Conservation (phyloP, 176 grass and related monocot species). For the Triticum timopheevii region DNA sequence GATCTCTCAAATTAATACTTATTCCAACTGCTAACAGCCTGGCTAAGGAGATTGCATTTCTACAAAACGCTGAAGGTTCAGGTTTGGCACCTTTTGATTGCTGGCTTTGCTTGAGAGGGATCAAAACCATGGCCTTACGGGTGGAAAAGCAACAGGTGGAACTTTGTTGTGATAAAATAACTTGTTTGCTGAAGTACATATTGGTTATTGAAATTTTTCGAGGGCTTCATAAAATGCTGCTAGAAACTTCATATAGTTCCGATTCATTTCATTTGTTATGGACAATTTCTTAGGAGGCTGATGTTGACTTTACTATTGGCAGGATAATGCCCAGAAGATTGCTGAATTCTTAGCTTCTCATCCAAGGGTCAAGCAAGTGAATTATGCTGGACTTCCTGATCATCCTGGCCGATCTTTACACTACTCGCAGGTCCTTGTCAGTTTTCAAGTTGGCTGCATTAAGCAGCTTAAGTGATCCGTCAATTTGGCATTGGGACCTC, state of each 20-base stretch:
- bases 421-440: slow-evolving; percentile 68
- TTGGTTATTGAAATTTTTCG: neutral
- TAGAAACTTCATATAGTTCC: neutral
- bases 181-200: neutral
- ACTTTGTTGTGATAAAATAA: neutral
- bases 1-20: slow-evolving; percentile 7
- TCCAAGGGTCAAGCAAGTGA: slow-evolving; percentile 80
- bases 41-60: slow-evolving; percentile 87
- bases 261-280: neutral
- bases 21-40: slow-evolving; percentile 46
- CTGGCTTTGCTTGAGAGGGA: slow-evolving; percentile 86
- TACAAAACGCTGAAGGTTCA: slow-evolving; percentile 94
- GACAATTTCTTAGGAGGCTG: neutral
- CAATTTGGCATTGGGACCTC: neutral
- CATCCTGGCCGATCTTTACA: slow-evolving; percentile 79
- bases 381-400: slow-evolving; percentile 82
- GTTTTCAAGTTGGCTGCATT: neutral
- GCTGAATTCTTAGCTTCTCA: slow-evolving; percentile 94
- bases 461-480: neutral
- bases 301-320: slow-evolving; percentile 16
- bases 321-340: slow-evolving; percentile 98
- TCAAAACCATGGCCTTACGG: slow-evolving; percentile 94
- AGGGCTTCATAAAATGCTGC: neutral
- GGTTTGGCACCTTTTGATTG: slow-evolving; percentile 91
- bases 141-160: slow-evolving; percentile 91